Evolutionary conservation across 768 basidiomycete genomes (phyloP), one percentile per base, ranked within the genome.

Genomic region (Trametes cinnabarina): DNA sequence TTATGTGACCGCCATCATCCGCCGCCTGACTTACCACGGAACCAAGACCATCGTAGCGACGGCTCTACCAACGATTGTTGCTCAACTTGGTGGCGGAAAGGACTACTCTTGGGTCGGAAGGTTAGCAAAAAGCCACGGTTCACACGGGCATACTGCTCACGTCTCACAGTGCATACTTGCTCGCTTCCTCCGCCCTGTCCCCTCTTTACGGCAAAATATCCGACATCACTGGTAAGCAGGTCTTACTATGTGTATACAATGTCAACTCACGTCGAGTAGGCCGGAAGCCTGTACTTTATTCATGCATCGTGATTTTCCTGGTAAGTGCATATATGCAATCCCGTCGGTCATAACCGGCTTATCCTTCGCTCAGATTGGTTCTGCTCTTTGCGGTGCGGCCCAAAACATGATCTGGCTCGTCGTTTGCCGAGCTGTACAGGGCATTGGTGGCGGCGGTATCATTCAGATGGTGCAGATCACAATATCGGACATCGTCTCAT

Each of bases 131-230:
- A 14, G 20, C 20, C 44, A 12, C 23, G 51, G 20, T 28, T 14
- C 28, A 5, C 23, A 14, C 14, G 22, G 14, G 10, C 15, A 39
- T 28, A 25, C 14, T 35, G 32, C 28, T 25, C n/a, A 55, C 26
- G 23, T 4, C 44, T 19, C 10, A 26, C 51, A 90, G 90, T 65
- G 83, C 90, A 26, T 93, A 92, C 67, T 73, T 93, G 22, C 80
- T 93, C 20, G 79, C 86, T 0, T 82, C 85, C 4, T 83, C 84
- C 6, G 76, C 87, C 3, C 73, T 90, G 11, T 78, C 85, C 0
- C 90, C 92, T 0, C 63, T 90, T 2, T 92, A 91, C 59, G 92
- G 92, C 5, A 92, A 92, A 65, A 68, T 91, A 0, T 89, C 88
- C 1, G 85, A 89, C 69, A 74, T 79, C 48, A 59, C 77, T n/a